Evolutionary conservation across 2,329 filamentous ascomycete genomes (phyloP).

Genomic region (Thelonectria blattea): DNA sequence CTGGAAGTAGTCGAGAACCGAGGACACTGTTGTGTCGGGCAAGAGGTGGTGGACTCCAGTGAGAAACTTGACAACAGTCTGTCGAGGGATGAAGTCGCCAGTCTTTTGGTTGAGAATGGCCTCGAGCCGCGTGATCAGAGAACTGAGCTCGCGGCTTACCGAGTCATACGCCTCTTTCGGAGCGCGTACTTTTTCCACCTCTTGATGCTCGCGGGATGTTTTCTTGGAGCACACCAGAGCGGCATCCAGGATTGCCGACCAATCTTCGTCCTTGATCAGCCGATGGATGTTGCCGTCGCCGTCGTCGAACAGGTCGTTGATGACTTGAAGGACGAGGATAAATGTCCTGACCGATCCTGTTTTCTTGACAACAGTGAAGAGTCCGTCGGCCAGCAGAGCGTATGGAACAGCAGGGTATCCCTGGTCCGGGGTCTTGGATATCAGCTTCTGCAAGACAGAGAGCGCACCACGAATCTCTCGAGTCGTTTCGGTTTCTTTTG

Average conservation of each 20-base stretch:
- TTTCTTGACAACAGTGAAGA: constrained; percentile 56
- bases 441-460: constrained; percentile 66
- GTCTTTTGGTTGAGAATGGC: constrained; percentile 51
- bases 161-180: constrained; percentile 45
- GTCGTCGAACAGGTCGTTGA: constrained; percentile 62
- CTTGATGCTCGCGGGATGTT: constrained; percentile 32
- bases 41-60: constrained; percentile 65
- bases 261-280: constrained; percentile 69
- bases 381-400: constrained; percentile 62
- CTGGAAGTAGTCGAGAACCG: constrained; percentile 71
- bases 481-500: constrained; percentile 56
- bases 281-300: constrained; percentile 59
- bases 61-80: constrained; percentile 72
- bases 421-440: constrained; percentile 64
- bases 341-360: constrained; percentile 54
- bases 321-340: constrained; percentile 55
- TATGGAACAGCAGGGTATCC: constrained; percentile 67
- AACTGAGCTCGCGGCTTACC: constrained; percentile 51
- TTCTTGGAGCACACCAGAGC: constrained; percentile 59
- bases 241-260: constrained; percentile 66
- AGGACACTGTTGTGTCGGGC: constrained; percentile 67
- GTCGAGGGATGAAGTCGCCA: constrained; percentile 65
- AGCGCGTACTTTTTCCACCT: constrained; percentile 34
- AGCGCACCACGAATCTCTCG: constrained; percentile 68
- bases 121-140: constrained; percentile 58